A percentile compares a stretch with the other conserved stretches of the same genome.
phyloP scores from a whole-genome alignment of 2,329 filamentous ascomycete species.

The Cercospora nicotianae region DNA sequence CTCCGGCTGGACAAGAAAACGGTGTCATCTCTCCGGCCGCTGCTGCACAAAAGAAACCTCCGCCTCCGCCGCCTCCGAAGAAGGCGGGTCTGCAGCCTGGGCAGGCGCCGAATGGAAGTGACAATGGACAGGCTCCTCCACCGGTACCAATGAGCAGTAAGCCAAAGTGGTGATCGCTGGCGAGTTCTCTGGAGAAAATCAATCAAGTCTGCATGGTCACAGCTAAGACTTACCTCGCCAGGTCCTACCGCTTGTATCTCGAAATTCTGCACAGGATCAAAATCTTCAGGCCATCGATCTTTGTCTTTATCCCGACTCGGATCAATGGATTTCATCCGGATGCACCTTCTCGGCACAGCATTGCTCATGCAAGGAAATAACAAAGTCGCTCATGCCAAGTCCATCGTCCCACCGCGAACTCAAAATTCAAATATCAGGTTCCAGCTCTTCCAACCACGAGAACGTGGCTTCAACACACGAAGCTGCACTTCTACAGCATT shows the following conservation, averaged over 20 bases:
- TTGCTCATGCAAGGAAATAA: too few species aligned
- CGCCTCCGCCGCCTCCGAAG: slow-evolving; percentile 60
- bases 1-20: slow-evolving; percentile 30
- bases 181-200: not conserved
- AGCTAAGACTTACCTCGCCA: too few species aligned
- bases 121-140: slow-evolving; percentile 46
- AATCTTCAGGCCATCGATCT: too few species aligned
- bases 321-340: too few species aligned
- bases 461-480: not conserved
- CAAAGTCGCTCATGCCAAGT: not conserved
- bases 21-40: slow-evolving; percentile 27
- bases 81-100: slow-evolving; percentile 51
- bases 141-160: slow-evolving; percentile 60
- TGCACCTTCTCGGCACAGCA: too few species aligned
- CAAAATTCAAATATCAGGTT: not conserved
- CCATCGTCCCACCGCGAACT: not conserved
- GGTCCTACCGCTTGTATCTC: too few species aligned
- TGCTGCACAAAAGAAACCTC: slow-evolving; percentile 52
- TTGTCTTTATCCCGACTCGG: too few species aligned
- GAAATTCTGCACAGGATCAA: too few species aligned
- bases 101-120: slow-evolving; percentile 23
- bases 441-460: not conserved
- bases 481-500: not conserved
- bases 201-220: not conserved
- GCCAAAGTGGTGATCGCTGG: slow-evolving; percentile 42